These are phyloP conservation scores for Ophiocordyceps australis DNA, from an alignment of 2,329 filamentous ascomycete species.

Conservation along the genomic window DNA sequence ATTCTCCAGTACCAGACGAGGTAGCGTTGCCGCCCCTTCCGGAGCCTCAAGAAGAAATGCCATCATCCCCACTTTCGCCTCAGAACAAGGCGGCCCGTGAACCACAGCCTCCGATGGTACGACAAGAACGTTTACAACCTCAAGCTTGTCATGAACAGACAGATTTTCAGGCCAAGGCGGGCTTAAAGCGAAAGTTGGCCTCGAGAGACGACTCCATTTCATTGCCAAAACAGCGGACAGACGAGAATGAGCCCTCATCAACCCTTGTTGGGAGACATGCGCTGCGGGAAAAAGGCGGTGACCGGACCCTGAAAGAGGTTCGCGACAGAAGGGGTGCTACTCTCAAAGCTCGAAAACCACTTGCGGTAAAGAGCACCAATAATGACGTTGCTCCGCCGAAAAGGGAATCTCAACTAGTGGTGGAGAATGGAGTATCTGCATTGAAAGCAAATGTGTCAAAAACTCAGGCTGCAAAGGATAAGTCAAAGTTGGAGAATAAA, in stretches of 20 bases:
- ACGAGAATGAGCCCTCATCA: conserved; percentile 2
- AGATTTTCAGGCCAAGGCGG: conserved; percentile 19
- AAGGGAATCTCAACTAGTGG: conserved; percentile 21
- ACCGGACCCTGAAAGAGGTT: conserved; percentile 27
- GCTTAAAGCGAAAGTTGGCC: conserved; percentile 39
- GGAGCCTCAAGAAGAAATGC: conserved; percentile 1
- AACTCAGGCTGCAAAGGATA: conserved; percentile 10
- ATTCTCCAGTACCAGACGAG: too few species aligned
- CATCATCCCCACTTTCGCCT: too few species aligned
- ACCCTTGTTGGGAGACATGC: conserved; percentile 8
- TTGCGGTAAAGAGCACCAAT: conserved; percentile 41
- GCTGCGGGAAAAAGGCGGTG: conserved; percentile 15
- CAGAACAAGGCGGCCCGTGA: too few species aligned
- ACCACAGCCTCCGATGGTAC: too few species aligned
- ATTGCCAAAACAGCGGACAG: too few species aligned
- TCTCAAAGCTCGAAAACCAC: conserved; percentile 22
- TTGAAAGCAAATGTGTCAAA: conserved; percentile 18
- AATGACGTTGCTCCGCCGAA: conserved; percentile 39
- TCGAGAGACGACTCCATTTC: conserved; percentile 37
- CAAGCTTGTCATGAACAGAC: neutral
- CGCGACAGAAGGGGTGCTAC: conserved; percentile 12
- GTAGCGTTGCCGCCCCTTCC: too few species aligned
- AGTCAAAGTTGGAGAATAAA: conserved; percentile 10
- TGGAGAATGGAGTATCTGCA: conserved; percentile 17
- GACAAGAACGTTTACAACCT: neutral